These are phyloP conservation scores for Rhizopus sp. DNA, from an alignment of 371 early-diverging fungal genomes.

Conservation along the genomic window DNA sequence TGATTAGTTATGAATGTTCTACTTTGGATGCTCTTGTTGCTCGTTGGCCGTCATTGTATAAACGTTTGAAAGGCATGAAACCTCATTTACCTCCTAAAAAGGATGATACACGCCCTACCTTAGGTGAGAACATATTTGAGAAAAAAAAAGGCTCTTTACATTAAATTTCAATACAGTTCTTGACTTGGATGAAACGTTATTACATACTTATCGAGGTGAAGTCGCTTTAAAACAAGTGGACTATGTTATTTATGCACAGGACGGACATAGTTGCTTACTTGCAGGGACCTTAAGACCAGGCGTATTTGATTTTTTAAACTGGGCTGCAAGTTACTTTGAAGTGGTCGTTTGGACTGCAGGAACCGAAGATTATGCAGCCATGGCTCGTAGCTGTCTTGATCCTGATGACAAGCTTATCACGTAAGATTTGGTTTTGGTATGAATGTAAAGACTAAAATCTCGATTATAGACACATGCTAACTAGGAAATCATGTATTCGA, in stretches of 20 bases:
- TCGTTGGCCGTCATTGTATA: constrained; percentile 50
- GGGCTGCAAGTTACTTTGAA: constrained; percentile 48
- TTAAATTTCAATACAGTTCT: constrained; percentile 26
- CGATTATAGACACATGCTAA: constrained; percentile 40
- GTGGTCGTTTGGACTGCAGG: constrained; percentile 55
- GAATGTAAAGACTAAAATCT: background rate
- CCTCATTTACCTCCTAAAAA: constrained; percentile 49
- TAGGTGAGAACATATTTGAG: constrained; percentile 28
- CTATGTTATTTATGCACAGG: constrained; percentile 40
- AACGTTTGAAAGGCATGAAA: constrained; percentile 43
- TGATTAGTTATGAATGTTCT: constrained; percentile 44
- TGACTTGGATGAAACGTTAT: constrained; percentile 47
- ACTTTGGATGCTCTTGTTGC: constrained; percentile 46
- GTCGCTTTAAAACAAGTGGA: constrained; percentile 29
- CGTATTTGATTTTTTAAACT: constrained; percentile 42
- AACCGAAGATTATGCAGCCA: constrained; percentile 41
- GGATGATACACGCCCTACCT: constrained; percentile 37
- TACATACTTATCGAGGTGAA: constrained; percentile 39
- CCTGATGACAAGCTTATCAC: constrained; percentile 39
- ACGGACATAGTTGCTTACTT: constrained; percentile 31
- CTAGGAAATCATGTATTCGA: constrained; percentile 41
- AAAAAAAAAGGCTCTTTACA: background rate
- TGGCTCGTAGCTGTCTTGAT: constrained; percentile 39
- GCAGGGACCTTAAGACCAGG: constrained; percentile 53
- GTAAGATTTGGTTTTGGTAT: constrained; percentile 26